These are phyloP conservation scores for Alectoria sarmentosa DNA, from an alignment of 495 filamentous ascomycete genomes.

Conservation along the genomic window DNA sequence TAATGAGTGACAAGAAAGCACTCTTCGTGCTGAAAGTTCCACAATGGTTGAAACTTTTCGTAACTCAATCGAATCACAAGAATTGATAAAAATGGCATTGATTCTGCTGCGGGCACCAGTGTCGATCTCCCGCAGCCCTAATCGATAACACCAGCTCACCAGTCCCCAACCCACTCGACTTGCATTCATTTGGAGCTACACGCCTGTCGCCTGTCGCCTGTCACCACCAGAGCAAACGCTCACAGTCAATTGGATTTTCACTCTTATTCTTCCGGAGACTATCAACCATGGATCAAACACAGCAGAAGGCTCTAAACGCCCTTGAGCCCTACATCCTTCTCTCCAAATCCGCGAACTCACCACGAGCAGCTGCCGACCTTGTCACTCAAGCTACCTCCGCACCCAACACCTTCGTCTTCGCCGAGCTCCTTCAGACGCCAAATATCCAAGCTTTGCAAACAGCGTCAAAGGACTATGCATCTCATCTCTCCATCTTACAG, in stretches of 20 bases:
- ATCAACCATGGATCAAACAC: conserved; percentile 66
- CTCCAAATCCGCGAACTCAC: conserved; percentile 75
- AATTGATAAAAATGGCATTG: no score
- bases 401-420: conserved; percentile 88
- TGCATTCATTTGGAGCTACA: not conserved
- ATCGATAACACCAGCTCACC: conserved; percentile 9
- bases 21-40: no score
- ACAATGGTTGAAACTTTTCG: no score
- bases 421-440: conserved; percentile 78
- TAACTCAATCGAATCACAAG: no score
- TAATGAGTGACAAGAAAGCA: no score
- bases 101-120: no score
- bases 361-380: conserved; percentile 77
- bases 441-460: conserved; percentile 68
- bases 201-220: not conserved
- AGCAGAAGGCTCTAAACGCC: conserved; percentile 72
- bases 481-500: conserved; percentile 67
- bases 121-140: not conserved
- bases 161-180: no score
- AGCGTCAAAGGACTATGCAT: conserved; percentile 42
- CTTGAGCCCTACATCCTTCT: conserved; percentile 84
- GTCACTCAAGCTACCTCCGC: conserved; percentile 80
- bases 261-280: not conserved
- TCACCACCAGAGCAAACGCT: not conserved
- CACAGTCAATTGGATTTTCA: not conserved